phyloP scores from a whole-genome alignment of 228 moss, liverwort and hornwort genomes.

The Sphagnum magellanicum region DNA sequence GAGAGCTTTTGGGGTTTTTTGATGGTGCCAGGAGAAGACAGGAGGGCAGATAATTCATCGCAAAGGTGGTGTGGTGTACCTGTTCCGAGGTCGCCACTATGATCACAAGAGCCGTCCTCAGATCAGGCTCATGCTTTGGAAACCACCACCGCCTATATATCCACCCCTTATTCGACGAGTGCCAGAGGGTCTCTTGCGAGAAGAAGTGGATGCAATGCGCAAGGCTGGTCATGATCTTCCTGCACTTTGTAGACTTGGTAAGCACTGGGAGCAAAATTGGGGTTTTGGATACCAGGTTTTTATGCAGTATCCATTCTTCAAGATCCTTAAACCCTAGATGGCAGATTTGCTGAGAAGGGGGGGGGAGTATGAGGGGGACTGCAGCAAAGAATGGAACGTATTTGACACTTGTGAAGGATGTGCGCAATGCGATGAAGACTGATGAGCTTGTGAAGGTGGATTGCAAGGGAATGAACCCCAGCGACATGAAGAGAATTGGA shows the following conservation, averaged over 20 bases:
- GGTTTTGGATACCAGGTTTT: background rate
- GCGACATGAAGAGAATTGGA: slow-evolving; percentile 54
- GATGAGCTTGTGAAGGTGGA: slow-evolving; percentile 46
- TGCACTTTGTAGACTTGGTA: slow-evolving; percentile 37
- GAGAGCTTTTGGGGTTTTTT: background rate
- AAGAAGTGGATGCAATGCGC: slow-evolving; percentile 22
- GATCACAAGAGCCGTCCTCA: slow-evolving; percentile 35
- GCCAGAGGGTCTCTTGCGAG: slow-evolving; percentile 32
- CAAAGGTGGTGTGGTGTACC: slow-evolving; percentile 25
- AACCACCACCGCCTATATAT: slow-evolving; percentile 48
- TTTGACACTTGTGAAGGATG: slow-evolving; percentile 35
- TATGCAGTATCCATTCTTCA: background rate
- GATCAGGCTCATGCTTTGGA: slow-evolving; percentile 50
- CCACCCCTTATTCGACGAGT: slow-evolving; percentile 36
- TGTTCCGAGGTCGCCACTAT: slow-evolving; percentile 49
- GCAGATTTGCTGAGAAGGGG: too few species aligned
- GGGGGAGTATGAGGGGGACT: background rate
- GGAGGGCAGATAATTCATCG: slow-evolving; percentile 40
- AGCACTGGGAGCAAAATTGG: background rate
- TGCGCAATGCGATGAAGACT: slow-evolving; percentile 27
- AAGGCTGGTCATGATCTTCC: slow-evolving; percentile 19
- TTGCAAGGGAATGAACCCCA: slow-evolving; percentile 36
- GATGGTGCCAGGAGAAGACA: slow-evolving; percentile 27
- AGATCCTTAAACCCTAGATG: background rate
- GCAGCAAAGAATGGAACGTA: slow-evolving; percentile 56